Base-by-base conservation (phyloP, 495 filamentous ascomycete species). In the Annulohypoxylon nitens region DNA sequence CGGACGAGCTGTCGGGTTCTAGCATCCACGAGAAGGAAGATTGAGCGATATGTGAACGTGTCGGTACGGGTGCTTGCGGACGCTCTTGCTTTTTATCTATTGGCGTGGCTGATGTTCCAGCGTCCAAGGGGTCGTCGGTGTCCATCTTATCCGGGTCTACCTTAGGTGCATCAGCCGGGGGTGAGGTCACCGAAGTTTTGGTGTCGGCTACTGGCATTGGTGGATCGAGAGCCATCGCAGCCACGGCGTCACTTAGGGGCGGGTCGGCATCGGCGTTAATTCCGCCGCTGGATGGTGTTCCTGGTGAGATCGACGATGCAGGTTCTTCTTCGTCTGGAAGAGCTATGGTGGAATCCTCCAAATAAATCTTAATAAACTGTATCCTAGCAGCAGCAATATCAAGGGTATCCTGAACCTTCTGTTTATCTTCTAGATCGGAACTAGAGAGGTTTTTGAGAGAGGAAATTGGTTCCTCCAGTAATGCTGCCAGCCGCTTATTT, bases 11-110 rank as follows among this genome's bases (percentile, higher is more conserved):
- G 71, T 86, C 86, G 14, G 86, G 85, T 53, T 89, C 88, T 2
- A 99, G 86, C 94, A 99, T 98, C 95, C 95, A 99, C 10, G 95
- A 92, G 78, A 97, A 98, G 8, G 90, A 91, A 30, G 94, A 94
- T 69, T 97, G 90, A 14, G 94, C 91, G 14, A 99, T 84, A 14
- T 86, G 86, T 14, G 91, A 91, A 11, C 93, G 85, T 2, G 88
- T 87, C 0, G 86, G 87, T n/a, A 88, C 82, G 4, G 57, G 59
- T 14, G 61, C 53, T 39, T 61, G 73, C 11, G 74, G 69, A 20
- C 62, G 53, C 48, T 55, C 25, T 25, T 59, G 53, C 12, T 63
- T 53, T 62, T 74, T 74, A 34, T 71, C 71, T 18, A 70, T 58
- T 12, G 67, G 48, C 0, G 72, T 61, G 20, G 36, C 54, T 51